Base-by-base conservation (phyloP, 805 yeast genomes). In the Starmerella riodocensis region DNA sequence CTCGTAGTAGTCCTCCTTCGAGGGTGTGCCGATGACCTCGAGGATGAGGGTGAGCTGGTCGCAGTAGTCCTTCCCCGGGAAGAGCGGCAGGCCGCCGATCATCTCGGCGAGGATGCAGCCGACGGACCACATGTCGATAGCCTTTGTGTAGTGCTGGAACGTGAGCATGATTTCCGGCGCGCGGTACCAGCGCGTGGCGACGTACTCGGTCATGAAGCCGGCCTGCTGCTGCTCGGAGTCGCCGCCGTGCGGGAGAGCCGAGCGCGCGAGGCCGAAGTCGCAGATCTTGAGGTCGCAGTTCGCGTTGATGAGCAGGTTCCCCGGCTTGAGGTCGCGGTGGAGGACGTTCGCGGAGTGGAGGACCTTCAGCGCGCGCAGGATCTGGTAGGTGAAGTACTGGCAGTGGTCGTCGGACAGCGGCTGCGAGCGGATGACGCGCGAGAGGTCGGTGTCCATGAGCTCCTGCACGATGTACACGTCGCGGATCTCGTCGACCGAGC, bases 361-460 rank as follows among this genome's bases (percentile, higher is more conserved):
- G 58, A 84, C 88, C 52, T 78, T 76, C 49, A 88, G 64, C 5
- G 96, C 98, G 52, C 95, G 85, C 43, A 88, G 66, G 23, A 82
- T 80, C 63, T 88, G 97, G 58, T 91, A 91, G 14, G 83, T 71
- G 54, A 91, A 91, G 46, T 83, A 76, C 62, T 91, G 98, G 60
- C 82, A 86, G 59, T 91, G 98, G 24, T 86, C 83, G 57, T 91
- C 97, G 1, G 95, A 83, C 49, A 91, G 66, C 0, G 93, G 81
- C 59, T 91, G 97, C 9, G 94, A 81, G 50, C 93, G 71, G 47
- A 91, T 88, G 53, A 91, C 91, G 60, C 88, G 97, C 61, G 88
- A 95, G 84, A 91, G 78, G 60, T 91, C 98, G 61, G 97, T 88
- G 59, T 88, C 97, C 97, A 91, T 91, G 52, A 88, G 66, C 61